phyloP scores from a whole-genome alignment of 176 grass and related monocot genomes.

The Dactylis glomerata region DNA sequence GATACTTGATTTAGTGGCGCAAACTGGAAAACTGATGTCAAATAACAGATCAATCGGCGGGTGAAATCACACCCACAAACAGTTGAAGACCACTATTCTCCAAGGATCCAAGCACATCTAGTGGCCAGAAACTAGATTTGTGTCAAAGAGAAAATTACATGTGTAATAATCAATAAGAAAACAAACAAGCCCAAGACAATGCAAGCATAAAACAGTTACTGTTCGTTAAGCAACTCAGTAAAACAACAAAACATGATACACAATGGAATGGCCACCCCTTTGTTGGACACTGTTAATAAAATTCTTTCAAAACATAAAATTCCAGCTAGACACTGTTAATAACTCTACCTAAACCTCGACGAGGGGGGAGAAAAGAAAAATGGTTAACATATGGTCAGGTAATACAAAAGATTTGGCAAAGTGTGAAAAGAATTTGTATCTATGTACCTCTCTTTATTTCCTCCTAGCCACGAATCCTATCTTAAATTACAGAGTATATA shows the following conservation, averaged over 20 bases:
- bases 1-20: background rate
- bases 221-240: background rate
- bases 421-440: conserved; percentile 45
- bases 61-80: background rate
- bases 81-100: background rate
- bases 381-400: conserved; percentile 35
- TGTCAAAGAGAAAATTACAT: background rate
- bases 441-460: conserved; percentile 76
- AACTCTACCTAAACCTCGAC: conserved; percentile 27
- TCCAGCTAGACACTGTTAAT: conserved; percentile 15
- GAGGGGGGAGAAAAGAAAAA: conserved; percentile 19
- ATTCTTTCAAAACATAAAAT: conserved; percentile 17
- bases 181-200: background rate
- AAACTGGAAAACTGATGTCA: background rate
- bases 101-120: background rate
- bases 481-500: conserved; percentile 52
- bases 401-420: conserved; percentile 43
- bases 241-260: background rate
- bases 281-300: background rate
- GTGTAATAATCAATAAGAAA: background rate
- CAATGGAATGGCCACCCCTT: background rate
- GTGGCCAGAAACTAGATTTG: background rate
- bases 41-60: background rate
- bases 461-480: conserved; percentile 51
- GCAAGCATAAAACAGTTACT: background rate